Evolutionary conservation across 768 basidiomycete species (phyloP).

Genomic region (Clavaria fumosa): DNA sequence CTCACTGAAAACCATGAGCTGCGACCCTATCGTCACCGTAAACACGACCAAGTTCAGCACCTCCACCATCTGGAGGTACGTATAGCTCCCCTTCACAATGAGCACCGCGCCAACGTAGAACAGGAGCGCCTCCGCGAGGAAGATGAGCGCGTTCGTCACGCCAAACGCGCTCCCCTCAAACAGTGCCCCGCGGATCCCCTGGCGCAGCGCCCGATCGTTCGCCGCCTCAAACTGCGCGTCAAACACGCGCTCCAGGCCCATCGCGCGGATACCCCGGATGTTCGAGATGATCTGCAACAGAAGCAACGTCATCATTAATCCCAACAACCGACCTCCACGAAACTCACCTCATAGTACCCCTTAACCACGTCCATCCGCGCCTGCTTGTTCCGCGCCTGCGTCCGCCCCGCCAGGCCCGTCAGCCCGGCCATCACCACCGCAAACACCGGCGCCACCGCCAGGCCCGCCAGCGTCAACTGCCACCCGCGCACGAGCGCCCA

Average conservation of each 20-base stretch:
- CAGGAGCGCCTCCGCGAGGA: slow-evolving; percentile 78
- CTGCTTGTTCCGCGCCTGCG: slow-evolving; percentile 68
- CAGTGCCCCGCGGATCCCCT: slow-evolving; percentile 72
- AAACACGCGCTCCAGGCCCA: slow-evolving; percentile 70
- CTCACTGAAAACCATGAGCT: slow-evolving; percentile 86
- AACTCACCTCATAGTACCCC: slow-evolving; percentile 68
- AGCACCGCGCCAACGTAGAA: slow-evolving; percentile 88
- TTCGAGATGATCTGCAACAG: slow-evolving; percentile 55
- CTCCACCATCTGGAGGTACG: slow-evolving; percentile 80
- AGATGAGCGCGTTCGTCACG: slow-evolving; percentile 68
- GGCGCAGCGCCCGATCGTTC: slow-evolving; percentile 39
- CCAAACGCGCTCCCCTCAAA: slow-evolving; percentile 77
- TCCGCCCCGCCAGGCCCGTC: slow-evolving; percentile 50
- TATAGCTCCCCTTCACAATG: slow-evolving; percentile 65
- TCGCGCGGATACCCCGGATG: slow-evolving; percentile 72
- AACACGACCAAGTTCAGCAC: slow-evolving; percentile 87
- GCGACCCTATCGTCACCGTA: slow-evolving; percentile 80
- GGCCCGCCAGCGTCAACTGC: slow-evolving; percentile 83
- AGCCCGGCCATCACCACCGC: slow-evolving; percentile 60
- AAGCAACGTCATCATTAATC: slow-evolving; percentile 5
- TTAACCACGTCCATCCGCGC: slow-evolving; percentile 76
- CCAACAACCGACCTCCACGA: slow-evolving; percentile 6
- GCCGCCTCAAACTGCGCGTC: slow-evolving; percentile 50
- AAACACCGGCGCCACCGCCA: slow-evolving; percentile 80
- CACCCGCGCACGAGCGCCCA: slow-evolving; percentile 87